Conservation (phyloP, 2,329 filamentous ascomycete genomes). For the Colletotrichum camelliae region DNA sequence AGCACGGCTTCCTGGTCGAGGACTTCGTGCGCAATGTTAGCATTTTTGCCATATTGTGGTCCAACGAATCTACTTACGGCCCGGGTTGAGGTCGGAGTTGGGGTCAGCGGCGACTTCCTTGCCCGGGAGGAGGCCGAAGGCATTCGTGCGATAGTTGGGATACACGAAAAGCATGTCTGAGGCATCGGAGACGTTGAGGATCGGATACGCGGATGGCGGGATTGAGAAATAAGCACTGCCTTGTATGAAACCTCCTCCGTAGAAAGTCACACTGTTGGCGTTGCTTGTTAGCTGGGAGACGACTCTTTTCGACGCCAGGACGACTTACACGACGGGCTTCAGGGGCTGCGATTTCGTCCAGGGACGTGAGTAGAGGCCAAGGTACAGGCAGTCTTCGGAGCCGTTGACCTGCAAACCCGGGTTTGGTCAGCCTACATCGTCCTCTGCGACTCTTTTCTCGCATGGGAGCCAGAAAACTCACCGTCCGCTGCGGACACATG, state of each 20-base stretch:
- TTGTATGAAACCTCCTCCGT: conserved; percentile 64
- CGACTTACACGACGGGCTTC: conserved; percentile 54
- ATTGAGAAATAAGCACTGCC: conserved; percentile 60
- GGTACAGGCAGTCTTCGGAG: conserved; percentile 66
- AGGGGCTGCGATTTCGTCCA: conserved; percentile 51
- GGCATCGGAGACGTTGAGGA: conserved; percentile 56
- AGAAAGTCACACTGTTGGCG: neutral
- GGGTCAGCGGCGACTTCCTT: conserved; percentile 47
- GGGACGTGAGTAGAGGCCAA: conserved; percentile 64
- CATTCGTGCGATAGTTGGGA: conserved; percentile 62
- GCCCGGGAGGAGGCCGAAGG: conserved; percentile 60
- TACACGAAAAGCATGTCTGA: conserved; percentile 54
- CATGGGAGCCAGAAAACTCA: conserved; percentile 23
- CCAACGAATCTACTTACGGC: conserved; percentile 23
- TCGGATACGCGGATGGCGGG: conserved; percentile 61
- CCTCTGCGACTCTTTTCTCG: neutral
- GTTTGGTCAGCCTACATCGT: neutral
- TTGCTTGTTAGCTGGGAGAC: neutral
- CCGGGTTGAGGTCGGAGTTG: conserved; percentile 54
- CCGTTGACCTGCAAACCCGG: conserved; percentile 44
- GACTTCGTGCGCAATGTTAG: conserved; percentile 26
- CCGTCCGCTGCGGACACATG: conserved; percentile 63
- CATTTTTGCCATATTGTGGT: neutral
- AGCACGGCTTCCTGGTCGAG: conserved; percentile 36
- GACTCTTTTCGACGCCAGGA: neutral